Conservation (phyloP, 2,329 filamentous ascomycete genomes). For the Fusarium anguioides region DNA sequence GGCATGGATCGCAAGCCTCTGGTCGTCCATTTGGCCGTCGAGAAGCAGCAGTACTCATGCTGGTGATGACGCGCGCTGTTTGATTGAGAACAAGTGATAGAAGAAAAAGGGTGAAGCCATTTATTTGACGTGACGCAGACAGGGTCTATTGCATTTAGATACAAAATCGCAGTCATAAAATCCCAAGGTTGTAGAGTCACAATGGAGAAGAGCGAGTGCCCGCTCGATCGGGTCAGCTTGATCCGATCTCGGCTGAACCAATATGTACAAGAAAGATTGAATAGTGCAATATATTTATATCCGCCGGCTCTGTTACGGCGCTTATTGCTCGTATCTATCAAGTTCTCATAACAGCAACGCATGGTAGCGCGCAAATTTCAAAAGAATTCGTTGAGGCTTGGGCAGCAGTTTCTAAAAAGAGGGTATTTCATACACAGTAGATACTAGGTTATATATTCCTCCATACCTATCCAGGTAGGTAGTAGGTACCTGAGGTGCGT, state of each 20-base stretch:
- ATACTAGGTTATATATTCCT: no score
- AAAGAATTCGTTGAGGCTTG: not conserved
- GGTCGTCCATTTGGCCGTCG: constrained; percentile 26
- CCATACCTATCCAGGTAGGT: no score
- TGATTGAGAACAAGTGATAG: not conserved
- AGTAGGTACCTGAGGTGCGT: no score
- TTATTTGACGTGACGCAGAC: not conserved
- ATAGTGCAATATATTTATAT: not conserved
- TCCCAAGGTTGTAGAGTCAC: not conserved
- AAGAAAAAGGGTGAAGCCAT: not conserved
- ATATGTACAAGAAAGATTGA: not conserved
- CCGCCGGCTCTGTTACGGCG: not conserved
- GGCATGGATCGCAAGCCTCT: constrained; percentile 32
- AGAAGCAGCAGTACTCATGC: constrained; percentile 3
- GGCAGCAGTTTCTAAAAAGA: no score
- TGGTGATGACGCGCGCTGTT: not conserved
- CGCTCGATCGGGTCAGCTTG: not conserved
- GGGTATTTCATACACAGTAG: no score
- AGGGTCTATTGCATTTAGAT: not conserved
- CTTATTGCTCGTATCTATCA: not conserved
- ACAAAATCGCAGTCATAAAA: not conserved
- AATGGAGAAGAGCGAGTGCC: not conserved
- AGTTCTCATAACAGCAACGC: not conserved
- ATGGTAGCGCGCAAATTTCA: not conserved
- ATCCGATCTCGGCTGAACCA: constrained; percentile 1